Conservation (phyloP, 352 stramenopile genomes). For the Globisporangium megalacanthum region DNA sequence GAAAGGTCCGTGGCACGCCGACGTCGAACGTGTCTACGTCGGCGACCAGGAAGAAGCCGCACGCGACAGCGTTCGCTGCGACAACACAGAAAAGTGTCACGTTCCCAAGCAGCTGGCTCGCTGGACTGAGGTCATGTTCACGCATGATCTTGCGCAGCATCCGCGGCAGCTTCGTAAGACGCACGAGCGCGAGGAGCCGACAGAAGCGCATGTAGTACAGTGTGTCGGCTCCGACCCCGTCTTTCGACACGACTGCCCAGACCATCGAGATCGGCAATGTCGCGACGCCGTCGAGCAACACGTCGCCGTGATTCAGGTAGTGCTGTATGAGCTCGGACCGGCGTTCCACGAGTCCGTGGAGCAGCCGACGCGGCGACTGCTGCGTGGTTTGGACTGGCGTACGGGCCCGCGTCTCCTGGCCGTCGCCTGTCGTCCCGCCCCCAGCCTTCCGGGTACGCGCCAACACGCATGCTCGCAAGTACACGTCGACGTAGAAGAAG, state of each 20-base stretch:
- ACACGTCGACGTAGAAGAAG: slow-evolving; percentile 22
- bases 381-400: slow-evolving; percentile 2
- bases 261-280: slow-evolving; percentile 18
- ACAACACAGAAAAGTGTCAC: slow-evolving; percentile 11
- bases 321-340: slow-evolving; percentile 2
- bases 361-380: neutral
- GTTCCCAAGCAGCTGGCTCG: slow-evolving; percentile 17
- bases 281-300: slow-evolving; percentile 9
- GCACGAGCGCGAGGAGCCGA: slow-evolving; percentile 14
- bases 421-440: neutral
- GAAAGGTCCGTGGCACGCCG: neutral
- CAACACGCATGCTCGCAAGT: slow-evolving; percentile 14
- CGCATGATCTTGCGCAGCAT: slow-evolving; percentile 27
- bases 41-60: slow-evolving; percentile 20
- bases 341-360: slow-evolving; percentile 1
- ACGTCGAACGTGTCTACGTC: slow-evolving; percentile 9
- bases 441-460: slow-evolving; percentile 2
- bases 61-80: slow-evolving; percentile 13
- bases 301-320: slow-evolving; percentile 15
- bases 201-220: slow-evolving; percentile 19
- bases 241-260: slow-evolving; percentile 14
- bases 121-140: slow-evolving; percentile 17
- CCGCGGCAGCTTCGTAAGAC: slow-evolving; percentile 12
- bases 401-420: neutral
- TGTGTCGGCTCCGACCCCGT: slow-evolving; percentile 13